Evolutionary conservation across 306 rosid species (phyloP), one percentile per base, ranked within the genome.

Genomic region (Pterocarpus santalinus): DNA sequence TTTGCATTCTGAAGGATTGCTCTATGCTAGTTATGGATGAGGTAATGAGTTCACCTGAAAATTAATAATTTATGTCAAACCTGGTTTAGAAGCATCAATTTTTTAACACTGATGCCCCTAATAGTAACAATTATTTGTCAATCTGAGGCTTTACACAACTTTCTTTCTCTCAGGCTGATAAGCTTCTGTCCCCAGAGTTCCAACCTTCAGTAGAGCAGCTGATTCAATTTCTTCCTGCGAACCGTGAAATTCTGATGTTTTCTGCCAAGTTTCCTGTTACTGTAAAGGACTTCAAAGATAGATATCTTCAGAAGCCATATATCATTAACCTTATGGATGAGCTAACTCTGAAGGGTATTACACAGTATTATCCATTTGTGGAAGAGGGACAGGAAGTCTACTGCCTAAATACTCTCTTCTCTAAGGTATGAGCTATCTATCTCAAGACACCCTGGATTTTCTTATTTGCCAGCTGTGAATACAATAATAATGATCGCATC

Each of bases 191-290:
- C 47, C 99, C 97, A 1, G 99, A 95, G 88, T 95, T 95, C 86
- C 98, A 95, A 89, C 99, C 99, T 72, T 95, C 99, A 8, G 58
- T 95, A 56, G 97, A 89, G 91, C 94, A 93, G 79, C 86, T 95
- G 80, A 93, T 95, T 85, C 92, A 89, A 51, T 95, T 93, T 80
- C 82, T 95, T 83, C 92, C 98, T 69, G 2, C 79, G 72, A 92
- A 16, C 80, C 93, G 98, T 55, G 98, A 95, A 84, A 81, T 95
- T 79, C 88, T 95, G 86, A 93, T 95, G 99, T 95, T 82, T 90
- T 95, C 99, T 49, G 99, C 99, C n/a, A 95, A 98, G 76, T 95
- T 89, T 87, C 99, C 99, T 60, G 99, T 95, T 56, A 95, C 99
- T 58, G 99, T 95, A 62, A 93, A 93, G 91, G 96, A 95, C 80